Conservation (phyloP, 352 stramenopile genomes). For the Phytopythium litorale region DNA sequence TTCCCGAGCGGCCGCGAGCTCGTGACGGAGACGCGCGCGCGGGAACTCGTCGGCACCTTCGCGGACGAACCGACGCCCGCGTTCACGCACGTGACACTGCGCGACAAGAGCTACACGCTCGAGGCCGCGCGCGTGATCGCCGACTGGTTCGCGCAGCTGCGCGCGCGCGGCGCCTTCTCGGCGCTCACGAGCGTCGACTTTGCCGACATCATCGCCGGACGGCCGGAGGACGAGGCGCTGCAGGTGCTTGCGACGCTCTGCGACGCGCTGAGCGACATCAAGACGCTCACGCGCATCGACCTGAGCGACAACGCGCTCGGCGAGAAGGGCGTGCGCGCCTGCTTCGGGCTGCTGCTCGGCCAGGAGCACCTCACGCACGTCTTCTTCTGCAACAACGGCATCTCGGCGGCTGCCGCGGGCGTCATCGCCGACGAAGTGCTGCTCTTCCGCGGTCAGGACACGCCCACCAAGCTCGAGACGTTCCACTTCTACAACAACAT, state of each 20-base stretch:
- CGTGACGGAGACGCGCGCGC: slow-evolving; percentile 62
- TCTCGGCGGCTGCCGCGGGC: slow-evolving; percentile 85
- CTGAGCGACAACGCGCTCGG: slow-evolving; percentile 96
- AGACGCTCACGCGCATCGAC: slow-evolving; percentile 78
- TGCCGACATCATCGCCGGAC: slow-evolving; percentile 84
- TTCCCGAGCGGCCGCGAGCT: slow-evolving; percentile 81
- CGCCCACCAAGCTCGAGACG: slow-evolving; percentile 81
- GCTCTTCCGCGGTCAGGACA: slow-evolving; percentile 61
- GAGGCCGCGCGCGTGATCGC: slow-evolving; percentile 73
- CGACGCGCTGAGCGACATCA: slow-evolving; percentile 59
- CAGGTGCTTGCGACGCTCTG: slow-evolving; percentile 80
- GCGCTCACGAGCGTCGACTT: slow-evolving; percentile 78
- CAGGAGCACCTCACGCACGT: slow-evolving; percentile 82
- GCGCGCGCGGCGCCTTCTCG: slow-evolving; percentile 42
- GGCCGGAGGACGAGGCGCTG: slow-evolving; percentile 77
- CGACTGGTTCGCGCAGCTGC: slow-evolving; percentile 55
- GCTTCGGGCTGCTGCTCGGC: slow-evolving; percentile 77
- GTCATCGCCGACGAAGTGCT: slow-evolving; percentile 88
- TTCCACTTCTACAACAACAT: slow-evolving; percentile 99
- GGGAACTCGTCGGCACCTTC: slow-evolving; percentile 61
- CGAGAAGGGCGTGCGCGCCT: slow-evolving; percentile 91
- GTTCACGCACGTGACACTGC: slow-evolving; percentile 82
- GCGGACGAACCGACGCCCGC: slow-evolving; percentile 21
- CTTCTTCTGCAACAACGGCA: slow-evolving; percentile 95
- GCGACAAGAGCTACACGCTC: slow-evolving; percentile 88